phyloP scores from a whole-genome alignment of 345 rosid genomes.

The Diplotaxis tenuifolia region DNA sequence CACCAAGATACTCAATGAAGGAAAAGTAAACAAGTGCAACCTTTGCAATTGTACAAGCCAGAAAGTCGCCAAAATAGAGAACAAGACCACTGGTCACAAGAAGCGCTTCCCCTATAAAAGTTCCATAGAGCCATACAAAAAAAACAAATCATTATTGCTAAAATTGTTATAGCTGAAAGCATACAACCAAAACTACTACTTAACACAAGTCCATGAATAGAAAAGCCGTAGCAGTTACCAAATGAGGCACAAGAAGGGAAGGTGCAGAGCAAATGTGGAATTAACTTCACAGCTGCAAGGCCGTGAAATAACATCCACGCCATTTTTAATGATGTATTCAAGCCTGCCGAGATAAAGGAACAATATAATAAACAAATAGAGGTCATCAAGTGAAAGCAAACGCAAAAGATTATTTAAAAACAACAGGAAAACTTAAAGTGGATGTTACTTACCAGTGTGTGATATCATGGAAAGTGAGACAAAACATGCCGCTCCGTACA shows the following conservation, averaged over 20 bases:
- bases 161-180: not conserved
- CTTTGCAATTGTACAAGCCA: constrained; percentile 72
- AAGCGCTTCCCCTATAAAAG: constrained; percentile 77
- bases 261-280: constrained; percentile 64
- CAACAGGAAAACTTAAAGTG: not conserved
- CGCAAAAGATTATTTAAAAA: not conserved
- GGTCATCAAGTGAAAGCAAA: not conserved
- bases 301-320: constrained; percentile 82
- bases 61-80: constrained; percentile 82
- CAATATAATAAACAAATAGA: constrained; percentile 11
- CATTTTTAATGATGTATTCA: constrained; percentile 49
- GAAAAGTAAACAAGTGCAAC: constrained; percentile 36
- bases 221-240: constrained; percentile 42
- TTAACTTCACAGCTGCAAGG: constrained; percentile 57
- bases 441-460: constrained; percentile 51
- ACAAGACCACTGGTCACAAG: constrained; percentile 80
- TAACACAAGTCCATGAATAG: not conserved
- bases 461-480: constrained; percentile 55
- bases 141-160: not conserved
- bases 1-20: not conserved
- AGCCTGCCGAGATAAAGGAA: constrained; percentile 44
- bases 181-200: not conserved
- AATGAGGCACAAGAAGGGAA: constrained; percentile 86
- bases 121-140: not conserved
- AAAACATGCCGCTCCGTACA: constrained; percentile 50